Conservation (phyloP, 2,329 filamentous ascomycete species). For the Microdochium nivale region DNA sequence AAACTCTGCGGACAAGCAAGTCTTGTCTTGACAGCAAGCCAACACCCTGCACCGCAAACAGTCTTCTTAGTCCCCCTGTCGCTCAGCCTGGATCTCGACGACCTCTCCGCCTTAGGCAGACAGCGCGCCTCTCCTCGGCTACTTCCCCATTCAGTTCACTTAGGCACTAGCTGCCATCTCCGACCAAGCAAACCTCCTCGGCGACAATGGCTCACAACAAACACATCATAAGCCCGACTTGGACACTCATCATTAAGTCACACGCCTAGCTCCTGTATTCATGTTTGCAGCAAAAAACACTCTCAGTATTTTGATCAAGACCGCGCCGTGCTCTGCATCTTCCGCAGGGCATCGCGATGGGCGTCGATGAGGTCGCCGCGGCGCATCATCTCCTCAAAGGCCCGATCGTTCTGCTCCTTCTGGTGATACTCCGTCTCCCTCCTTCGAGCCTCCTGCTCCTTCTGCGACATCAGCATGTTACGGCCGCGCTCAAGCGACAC, state of each 20-base stretch:
- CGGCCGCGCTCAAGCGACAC: conserved; percentile 31
- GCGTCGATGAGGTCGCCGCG: conserved; percentile 64
- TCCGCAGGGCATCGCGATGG: conserved; percentile 71
- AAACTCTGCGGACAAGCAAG: too few species aligned
- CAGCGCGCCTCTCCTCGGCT: not conserved
- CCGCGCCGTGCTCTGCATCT: conserved; percentile 55
- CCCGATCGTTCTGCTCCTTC: conserved; percentile 49
- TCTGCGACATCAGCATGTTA: conserved; percentile 49
- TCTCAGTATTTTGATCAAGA: not conserved
- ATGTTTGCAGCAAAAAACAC: not conserved
- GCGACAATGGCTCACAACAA: too few species aligned
- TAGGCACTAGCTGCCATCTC: too few species aligned
- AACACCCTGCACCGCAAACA: not conserved
- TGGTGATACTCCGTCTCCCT: conserved; percentile 49
- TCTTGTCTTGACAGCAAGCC: too few species aligned
- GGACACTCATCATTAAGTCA: too few species aligned
- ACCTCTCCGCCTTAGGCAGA: not conserved
- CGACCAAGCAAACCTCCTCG: too few species aligned
- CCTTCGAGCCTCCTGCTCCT: conserved; percentile 52
- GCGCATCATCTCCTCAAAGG: conserved; percentile 69
- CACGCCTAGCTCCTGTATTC: not conserved
- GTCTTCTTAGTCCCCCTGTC: not conserved
- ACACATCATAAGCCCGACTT: too few species aligned
- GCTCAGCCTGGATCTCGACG: not conserved
- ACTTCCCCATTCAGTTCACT: not conserved